phyloP scores from a whole-genome alignment of 2,329 filamentous ascomycete species.

The Conoideocrella luteorostrata region DNA sequence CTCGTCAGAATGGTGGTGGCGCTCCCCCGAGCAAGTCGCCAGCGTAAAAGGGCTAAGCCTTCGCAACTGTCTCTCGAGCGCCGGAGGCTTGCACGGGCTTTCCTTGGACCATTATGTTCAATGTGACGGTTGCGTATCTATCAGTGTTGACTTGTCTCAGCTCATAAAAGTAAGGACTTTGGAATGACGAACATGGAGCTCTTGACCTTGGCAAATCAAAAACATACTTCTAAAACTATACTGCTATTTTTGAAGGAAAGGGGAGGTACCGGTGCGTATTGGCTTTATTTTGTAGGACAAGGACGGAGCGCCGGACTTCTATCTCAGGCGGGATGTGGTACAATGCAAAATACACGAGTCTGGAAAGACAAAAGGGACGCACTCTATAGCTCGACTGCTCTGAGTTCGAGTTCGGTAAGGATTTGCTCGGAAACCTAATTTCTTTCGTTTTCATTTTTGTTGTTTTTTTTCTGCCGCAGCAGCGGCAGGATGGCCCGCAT shows the following conservation, averaged over 20 bases:
- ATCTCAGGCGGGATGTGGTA: constrained; percentile 29
- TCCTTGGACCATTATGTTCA: constrained; percentile 19
- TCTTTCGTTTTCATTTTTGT: background rate
- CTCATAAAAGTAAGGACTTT: constrained; percentile 24
- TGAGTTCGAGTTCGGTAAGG: constrained; percentile 26
- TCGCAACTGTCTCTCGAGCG: background rate
- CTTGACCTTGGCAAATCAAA: constrained; percentile 35
- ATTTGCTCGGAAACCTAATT: constrained; percentile 20
- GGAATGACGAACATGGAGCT: constrained; percentile 39
- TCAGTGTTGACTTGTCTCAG: constrained; percentile 21
- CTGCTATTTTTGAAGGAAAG: constrained; percentile 32
- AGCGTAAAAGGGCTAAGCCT: constrained; percentile 33
- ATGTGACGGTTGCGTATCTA: constrained; percentile 15
- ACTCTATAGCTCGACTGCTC: constrained; percentile 31
- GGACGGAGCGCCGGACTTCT: constrained; percentile 33
- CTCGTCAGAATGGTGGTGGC: constrained; percentile 55
- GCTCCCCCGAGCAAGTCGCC: constrained; percentile 55
- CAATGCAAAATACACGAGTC: constrained; percentile 22
- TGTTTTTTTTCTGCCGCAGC: constrained; percentile 15
- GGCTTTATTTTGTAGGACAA: constrained; percentile 23
- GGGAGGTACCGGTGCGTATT: constrained; percentile 29
- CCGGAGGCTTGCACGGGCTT: constrained; percentile 20
- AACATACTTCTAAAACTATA: constrained; percentile 33
- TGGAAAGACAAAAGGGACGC: constrained; percentile 33
- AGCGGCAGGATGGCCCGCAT: constrained; percentile 21